Conservation (phyloP, 2,329 filamentous ascomycete species). For the Mariannaea sp. region DNA sequence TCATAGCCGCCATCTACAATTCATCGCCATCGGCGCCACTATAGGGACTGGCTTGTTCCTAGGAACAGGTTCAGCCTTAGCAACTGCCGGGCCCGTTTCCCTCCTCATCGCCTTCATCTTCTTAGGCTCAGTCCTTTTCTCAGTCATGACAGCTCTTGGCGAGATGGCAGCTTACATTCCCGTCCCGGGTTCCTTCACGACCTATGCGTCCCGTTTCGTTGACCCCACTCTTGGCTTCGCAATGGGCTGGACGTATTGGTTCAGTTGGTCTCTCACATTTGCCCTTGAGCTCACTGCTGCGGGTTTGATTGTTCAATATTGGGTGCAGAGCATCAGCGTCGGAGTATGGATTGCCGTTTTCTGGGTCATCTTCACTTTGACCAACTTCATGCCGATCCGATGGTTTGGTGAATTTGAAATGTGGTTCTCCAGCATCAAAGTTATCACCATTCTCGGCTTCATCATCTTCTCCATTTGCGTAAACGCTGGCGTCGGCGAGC, state of each 20-base stretch:
- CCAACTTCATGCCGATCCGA: conserved; percentile 74
- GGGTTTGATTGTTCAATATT: conserved; percentile 77
- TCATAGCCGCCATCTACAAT: conserved; percentile 50
- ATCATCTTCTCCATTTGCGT: conserved; percentile 77
- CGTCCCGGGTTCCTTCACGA: conserved; percentile 75
- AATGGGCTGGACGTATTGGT: conserved; percentile 88
- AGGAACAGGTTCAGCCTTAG: conserved; percentile 66
- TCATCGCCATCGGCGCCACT: conserved; percentile 62
- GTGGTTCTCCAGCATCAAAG: conserved; percentile 78
- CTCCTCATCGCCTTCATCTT: conserved; percentile 71
- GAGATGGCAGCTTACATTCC: conserved; percentile 82
- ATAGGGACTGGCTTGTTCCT: conserved; percentile 77
- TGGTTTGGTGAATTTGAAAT: conserved; percentile 81
- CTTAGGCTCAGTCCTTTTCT: conserved; percentile 73
- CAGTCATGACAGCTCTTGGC: conserved; percentile 71
- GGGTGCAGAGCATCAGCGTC: conserved; percentile 65
- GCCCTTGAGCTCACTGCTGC: conserved; percentile 75
- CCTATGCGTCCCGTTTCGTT: conserved; percentile 76
- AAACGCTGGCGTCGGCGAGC: conserved; percentile 70
- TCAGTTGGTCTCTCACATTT: conserved; percentile 74
- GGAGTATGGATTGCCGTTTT: conserved; percentile 76
- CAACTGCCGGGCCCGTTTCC: conserved; percentile 66
- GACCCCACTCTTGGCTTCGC: conserved; percentile 74
- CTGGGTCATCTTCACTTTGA: conserved; percentile 68
- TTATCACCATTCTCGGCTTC: conserved; percentile 74